A percentile compares a stretch with the other conserved stretches of the same genome.
These are phyloP conservation scores for Coemansia sp. DNA, from an alignment of 192 early-diverging fungal species.

Conservation along the genomic window DNA sequence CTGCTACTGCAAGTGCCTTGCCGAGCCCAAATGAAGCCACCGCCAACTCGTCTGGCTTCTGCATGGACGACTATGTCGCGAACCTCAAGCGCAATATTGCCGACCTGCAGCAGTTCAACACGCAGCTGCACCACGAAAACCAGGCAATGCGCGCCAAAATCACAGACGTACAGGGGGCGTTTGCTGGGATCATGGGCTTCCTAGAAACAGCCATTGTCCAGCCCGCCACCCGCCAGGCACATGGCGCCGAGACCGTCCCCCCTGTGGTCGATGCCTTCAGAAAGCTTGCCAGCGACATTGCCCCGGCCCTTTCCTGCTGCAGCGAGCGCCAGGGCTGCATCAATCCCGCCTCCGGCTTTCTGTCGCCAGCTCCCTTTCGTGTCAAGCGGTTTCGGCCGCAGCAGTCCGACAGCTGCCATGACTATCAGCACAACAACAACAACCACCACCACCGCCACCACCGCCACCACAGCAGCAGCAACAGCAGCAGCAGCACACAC, in stretches of 20 bases:
- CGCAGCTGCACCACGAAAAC: conserved; percentile 39
- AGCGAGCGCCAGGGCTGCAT: neutral
- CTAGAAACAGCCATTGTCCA: conserved; percentile 41
- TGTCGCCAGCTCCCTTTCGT: conserved; percentile 20
- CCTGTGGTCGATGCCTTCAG: conserved; percentile 26
- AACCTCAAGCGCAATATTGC: conserved; percentile 27
- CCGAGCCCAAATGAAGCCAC: neutral
- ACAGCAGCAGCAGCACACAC: neutral
- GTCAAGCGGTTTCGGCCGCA: conserved; percentile 2
- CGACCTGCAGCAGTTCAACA: conserved; percentile 33
- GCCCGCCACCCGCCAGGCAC: conserved; percentile 9
- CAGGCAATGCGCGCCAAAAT: conserved; percentile 40
- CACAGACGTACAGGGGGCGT: conserved; percentile 24
- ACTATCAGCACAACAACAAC: neutral
- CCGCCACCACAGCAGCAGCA: neutral
- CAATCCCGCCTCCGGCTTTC: neutral
- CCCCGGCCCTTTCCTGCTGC: conserved; percentile 11
- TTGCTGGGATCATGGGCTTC: conserved; percentile 46
- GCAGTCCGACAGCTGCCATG: neutral
- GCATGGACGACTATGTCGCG: conserved; percentile 16
- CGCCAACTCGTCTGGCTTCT: neutral
- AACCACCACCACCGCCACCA: neutral
- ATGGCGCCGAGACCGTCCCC: neutral
- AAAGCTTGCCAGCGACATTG: conserved; percentile 29
- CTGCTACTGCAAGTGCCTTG: neutral